phyloP scores from a whole-genome alignment of 2,329 filamentous ascomycete genomes.

The Tolypocladium nubicola region DNA sequence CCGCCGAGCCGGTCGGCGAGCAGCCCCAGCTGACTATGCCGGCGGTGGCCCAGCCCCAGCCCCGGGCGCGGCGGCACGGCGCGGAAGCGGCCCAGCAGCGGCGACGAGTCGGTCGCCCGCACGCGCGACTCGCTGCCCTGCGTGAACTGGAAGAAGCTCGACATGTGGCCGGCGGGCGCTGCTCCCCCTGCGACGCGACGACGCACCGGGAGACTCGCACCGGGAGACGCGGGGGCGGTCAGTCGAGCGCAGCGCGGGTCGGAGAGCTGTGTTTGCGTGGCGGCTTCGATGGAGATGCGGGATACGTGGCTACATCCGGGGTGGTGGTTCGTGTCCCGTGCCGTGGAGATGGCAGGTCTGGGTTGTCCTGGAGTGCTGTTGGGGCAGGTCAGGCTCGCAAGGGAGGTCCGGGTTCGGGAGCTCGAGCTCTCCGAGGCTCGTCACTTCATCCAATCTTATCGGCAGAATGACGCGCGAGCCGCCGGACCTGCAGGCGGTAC shows the following conservation, averaged over 20 bases:
- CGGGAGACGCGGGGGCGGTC: not conserved
- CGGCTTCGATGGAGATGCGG: not conserved
- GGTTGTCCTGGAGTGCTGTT: too few species aligned
- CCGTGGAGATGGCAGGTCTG: not conserved
- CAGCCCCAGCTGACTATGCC: constrained; percentile 26
- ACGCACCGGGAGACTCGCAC: not conserved
- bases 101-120: constrained; percentile 43
- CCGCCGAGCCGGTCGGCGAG: constrained; percentile 23
- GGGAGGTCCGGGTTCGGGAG: not conserved
- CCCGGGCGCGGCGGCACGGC: constrained; percentile 41
- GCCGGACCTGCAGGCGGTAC: not conserved
- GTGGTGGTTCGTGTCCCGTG: not conserved
- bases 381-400: not conserved
- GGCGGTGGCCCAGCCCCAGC: constrained; percentile 14
- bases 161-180: constrained; percentile 29
- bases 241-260: not conserved
- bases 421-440: not conserved
- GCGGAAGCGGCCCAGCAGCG: constrained; percentile 54
- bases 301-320: not conserved
- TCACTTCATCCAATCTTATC: not conserved
- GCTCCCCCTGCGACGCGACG: not conserved
- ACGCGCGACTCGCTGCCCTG: constrained; percentile 50
- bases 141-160: constrained; percentile 57
- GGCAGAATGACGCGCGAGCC: not conserved
- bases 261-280: not conserved